A percentile compares a stretch with the other conserved stretches of the same genome.
phyloP scores from a whole-genome alignment of 2,329 filamentous ascomycete species.

The Fusarium sp. region DNA sequence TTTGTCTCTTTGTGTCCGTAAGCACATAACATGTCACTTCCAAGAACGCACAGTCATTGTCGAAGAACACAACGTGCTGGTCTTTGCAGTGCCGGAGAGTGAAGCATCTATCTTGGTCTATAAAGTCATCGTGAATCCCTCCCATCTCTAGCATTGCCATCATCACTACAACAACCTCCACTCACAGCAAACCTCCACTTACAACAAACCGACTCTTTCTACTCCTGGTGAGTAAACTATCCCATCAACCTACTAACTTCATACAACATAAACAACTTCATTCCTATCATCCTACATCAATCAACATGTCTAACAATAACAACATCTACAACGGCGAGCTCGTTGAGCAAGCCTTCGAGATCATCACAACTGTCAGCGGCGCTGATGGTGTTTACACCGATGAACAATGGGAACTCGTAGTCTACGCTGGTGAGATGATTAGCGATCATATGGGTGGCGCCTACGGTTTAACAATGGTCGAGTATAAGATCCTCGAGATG shows the following conservation, averaged over 20 bases:
- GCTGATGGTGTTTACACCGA: not conserved
- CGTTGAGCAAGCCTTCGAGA: not conserved
- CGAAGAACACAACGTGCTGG: fast-evolving
- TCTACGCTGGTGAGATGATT: not conserved
- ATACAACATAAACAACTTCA: not conserved
- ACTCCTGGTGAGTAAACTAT: not conserved
- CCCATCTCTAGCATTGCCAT: not conserved
- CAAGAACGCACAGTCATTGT: not conserved
- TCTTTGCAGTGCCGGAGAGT: not conserved
- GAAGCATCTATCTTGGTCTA: not conserved
- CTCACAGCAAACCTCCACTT: not conserved
- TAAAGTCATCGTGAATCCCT: not conserved
- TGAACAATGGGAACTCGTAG: not conserved
- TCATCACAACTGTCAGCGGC: not conserved
- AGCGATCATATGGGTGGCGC: not conserved
- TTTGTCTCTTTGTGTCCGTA: not conserved
- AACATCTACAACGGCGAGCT: not conserved
- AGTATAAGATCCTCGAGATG: not conserved
- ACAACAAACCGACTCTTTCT: not conserved
- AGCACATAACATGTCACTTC: not conserved
- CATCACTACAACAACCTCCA: not conserved
- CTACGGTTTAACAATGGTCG: not conserved
- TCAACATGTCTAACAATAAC: not conserved
- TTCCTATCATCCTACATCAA: too few species aligned
- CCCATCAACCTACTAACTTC: not conserved